Percentiles rank a stretch among this genome's conserved stretches.
Evolutionary conservation across 176 grass and related monocot species (phyloP).

Genomic region (Chloris gayana): DNA sequence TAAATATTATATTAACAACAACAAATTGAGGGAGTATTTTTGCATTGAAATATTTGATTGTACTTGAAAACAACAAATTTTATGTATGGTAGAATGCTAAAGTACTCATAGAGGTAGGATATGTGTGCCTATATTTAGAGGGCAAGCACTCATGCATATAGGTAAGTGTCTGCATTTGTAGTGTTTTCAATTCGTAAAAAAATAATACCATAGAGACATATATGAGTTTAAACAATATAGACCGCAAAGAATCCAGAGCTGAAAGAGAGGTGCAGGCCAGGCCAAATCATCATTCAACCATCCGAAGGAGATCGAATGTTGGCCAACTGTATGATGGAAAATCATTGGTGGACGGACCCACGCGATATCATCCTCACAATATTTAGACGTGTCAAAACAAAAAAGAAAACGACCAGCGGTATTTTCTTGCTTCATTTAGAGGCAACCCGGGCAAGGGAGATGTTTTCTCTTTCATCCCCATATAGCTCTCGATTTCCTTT

Average conservation of each 20-base stretch:
- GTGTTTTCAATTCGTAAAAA: no score
- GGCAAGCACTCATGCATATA: no score
- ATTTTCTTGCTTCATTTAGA: slow-evolving; percentile 33
- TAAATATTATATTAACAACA: no score
- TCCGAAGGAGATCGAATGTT: slow-evolving; percentile 25
- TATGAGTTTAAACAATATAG: background rate
- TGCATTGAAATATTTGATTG: background rate
- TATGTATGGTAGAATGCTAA: no score
- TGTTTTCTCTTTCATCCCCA: background rate
- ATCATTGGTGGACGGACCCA: slow-evolving; percentile 38
- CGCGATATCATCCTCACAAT: background rate
- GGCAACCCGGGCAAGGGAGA: slow-evolving; percentile 1
- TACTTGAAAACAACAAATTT: background rate
- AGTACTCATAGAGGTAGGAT: no score
- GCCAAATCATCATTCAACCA: slow-evolving; percentile 11
- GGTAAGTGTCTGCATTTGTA: no score
- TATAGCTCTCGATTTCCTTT: background rate
- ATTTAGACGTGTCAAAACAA: slow-evolving; percentile 21
- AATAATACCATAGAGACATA: no score
- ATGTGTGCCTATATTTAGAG: no score
- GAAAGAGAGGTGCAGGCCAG: background rate
- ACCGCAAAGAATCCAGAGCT: background rate
- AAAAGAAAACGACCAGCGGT: slow-evolving; percentile 13
- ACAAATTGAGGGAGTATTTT: background rate
- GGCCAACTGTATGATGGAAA: slow-evolving; percentile 16